Evolutionary conservation across 164 flowering plant species (phyloP).

Genomic region (Echeveria elegans): DNA sequence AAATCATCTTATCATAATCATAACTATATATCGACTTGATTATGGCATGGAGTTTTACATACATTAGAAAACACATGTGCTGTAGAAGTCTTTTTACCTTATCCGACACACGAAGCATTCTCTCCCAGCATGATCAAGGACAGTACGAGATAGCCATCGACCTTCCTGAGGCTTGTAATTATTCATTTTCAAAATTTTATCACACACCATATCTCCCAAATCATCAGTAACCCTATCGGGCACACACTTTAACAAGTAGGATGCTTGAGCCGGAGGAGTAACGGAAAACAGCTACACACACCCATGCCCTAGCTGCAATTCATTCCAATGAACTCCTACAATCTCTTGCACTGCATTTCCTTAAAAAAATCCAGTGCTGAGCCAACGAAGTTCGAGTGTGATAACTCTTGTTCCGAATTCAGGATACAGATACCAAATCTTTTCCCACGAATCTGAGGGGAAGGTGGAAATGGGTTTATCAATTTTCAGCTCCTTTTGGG

Average conservation of each 20-base stretch:
- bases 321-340: constrained; percentile 53
- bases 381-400: constrained; percentile 38
- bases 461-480: constrained; percentile 35
- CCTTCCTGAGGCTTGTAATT: constrained; percentile 85
- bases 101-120: constrained; percentile 81
- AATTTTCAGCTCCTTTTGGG: constrained; percentile 68
- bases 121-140: constrained; percentile 84
- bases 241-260: constrained; percentile 79
- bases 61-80: background rate
- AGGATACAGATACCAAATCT: constrained; percentile 61
- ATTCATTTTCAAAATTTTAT: constrained; percentile 68
- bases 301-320: constrained; percentile 32
- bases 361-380: constrained; percentile 32
- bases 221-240: constrained; percentile 91
- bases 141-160: constrained; percentile 89
- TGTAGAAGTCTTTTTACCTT: constrained; percentile 27
- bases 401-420: constrained; percentile 81
- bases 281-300: constrained; percentile 52
- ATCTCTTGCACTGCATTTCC: constrained; percentile 25
- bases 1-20: too few species aligned
- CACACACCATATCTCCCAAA: constrained; percentile 90
- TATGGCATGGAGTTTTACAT: background rate
- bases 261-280: constrained; percentile 87
- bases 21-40: background rate
- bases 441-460: constrained; percentile 41